These are phyloP conservation scores for Pleurotus tuoliensis DNA, from an alignment of 768 basidiomycete genomes.

Conservation along the genomic window DNA sequence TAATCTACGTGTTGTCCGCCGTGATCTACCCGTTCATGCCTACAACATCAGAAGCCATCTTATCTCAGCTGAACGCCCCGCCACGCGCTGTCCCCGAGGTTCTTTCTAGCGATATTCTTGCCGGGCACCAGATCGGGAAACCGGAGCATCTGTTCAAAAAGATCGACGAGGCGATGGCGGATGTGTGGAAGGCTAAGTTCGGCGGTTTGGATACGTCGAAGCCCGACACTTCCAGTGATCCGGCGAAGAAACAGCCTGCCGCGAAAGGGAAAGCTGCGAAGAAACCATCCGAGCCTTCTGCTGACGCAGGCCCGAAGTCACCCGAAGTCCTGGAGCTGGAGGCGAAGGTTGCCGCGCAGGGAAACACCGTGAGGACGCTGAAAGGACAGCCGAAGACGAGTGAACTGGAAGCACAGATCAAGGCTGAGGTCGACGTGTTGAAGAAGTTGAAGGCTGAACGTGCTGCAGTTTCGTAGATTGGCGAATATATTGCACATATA, in stretches of 20 bases:
- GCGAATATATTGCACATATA: no score
- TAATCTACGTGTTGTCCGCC: constrained; percentile 87
- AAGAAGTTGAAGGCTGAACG: constrained; percentile 65
- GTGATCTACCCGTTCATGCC: constrained; percentile 97
- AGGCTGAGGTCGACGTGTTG: constrained; percentile 56
- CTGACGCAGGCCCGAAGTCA: constrained; percentile 56
- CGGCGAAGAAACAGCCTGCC: constrained; percentile 52
- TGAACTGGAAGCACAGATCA: constrained; percentile 59
- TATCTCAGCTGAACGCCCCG: constrained; percentile 86
- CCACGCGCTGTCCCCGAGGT: constrained; percentile 72
- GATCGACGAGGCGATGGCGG: constrained; percentile 88
- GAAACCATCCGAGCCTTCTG: constrained; percentile 21
- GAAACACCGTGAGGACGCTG: constrained; percentile 64
- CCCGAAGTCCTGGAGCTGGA: constrained; percentile 72
- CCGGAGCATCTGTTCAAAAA: constrained; percentile 91
- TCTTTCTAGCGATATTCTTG: constrained; percentile 78
- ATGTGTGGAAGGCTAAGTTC: constrained; percentile 77
- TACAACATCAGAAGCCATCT: constrained; percentile 74
- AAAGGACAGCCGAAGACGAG: constrained; percentile 63
- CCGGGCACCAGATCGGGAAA: constrained; percentile 79
- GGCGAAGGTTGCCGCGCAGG: constrained; percentile 72
- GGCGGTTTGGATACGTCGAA: constrained; percentile 53
- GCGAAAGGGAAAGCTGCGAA: constrained; percentile 43
- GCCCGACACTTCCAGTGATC: constrained; percentile 38
- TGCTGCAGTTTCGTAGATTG: neutral